Evolutionary conservation across 2,329 filamentous ascomycete genomes (phyloP), one percentile per base, ranked within the genome.

Genomic region (Aspergillus sp.): DNA sequence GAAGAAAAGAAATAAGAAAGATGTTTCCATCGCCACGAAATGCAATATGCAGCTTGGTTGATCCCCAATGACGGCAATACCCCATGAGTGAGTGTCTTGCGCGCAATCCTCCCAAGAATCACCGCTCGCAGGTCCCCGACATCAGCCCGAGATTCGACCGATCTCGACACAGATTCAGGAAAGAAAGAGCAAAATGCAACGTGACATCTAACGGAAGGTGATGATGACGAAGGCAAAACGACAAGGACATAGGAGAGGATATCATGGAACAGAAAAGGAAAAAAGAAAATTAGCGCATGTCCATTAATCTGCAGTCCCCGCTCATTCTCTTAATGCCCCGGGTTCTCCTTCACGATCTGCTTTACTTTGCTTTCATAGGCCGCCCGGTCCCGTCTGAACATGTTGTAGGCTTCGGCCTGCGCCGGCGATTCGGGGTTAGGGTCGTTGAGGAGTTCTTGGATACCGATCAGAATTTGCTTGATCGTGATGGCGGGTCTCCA

Each of bases 401-500:
- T 82, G 70, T 96, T 96, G 80, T 98, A 99, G 0, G 95, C 96
- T 68, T 99, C 95, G 2, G 95, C 94, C 77, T 99, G 95, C 0
- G 95, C 95, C 0, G 95, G 95, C 1, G 92, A 96, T 54, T 99
- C 95, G 3, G 94, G 95, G 73, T 99, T 99, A 16, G 96, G 95
- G 70, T 97, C 94, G 75, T 99, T 90, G 46, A 99, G 87, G 1
- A 99, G 85, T 69, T 96, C 94, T 77, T 99, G 95, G 59, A 99
- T 96, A 52, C 95, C 95, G 1, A 98, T 84, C 6, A 98, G 85
- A 64, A 99, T 98, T 78, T 98, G 92, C 80, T 97, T 98, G 75
- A 99, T 92, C 0, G 95, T 99, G 71, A 99, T 99, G 6, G 95
- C 94, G 1, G 95, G 96, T 77, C 96, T 96, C 95, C 96, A 99